Conservation (phyloP, 345 rosid species). For the Trapa incisa region DNA sequence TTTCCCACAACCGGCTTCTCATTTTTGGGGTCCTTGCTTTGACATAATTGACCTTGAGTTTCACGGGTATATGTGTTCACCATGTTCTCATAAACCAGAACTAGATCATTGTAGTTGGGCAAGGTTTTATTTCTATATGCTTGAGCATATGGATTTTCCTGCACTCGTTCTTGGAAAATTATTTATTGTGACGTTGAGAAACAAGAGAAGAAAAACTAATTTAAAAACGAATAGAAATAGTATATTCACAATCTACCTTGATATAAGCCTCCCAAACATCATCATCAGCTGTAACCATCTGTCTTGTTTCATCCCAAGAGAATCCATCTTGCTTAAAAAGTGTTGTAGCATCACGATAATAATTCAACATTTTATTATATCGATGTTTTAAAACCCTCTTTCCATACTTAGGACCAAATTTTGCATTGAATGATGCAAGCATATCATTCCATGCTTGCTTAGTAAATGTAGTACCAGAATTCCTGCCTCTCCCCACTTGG, state of each 20-base stretch:
- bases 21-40: constrained; percentile 27
- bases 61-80: constrained; percentile 26
- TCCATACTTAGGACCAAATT: constrained; percentile 52
- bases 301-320: constrained; percentile 56
- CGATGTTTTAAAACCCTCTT: constrained; percentile 75
- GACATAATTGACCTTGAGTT: constrained; percentile 16
- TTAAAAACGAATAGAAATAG: neutral
- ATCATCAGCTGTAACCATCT: constrained; percentile 47
- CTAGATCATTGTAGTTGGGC: constrained; percentile 59
- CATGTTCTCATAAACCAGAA: constrained; percentile 35
- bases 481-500: constrained; percentile 64
- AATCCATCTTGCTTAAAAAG: constrained; percentile 48
- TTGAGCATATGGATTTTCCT: constrained; percentile 54
- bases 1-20: constrained; percentile 18
- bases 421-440: constrained; percentile 58
- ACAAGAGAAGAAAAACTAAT: neutral
- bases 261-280: constrained; percentile 59
- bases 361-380: constrained; percentile 57
- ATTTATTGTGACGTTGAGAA: constrained; percentile 9
- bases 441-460: constrained; percentile 84
- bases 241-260: constrained; percentile 32
- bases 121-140: constrained; percentile 55
- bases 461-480: constrained; percentile 37
- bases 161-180: constrained; percentile 8
- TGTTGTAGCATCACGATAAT: constrained; percentile 39